phyloP scores from a whole-genome alignment of 352 stramenopile species.

The Achlya hypogyna region DNA sequence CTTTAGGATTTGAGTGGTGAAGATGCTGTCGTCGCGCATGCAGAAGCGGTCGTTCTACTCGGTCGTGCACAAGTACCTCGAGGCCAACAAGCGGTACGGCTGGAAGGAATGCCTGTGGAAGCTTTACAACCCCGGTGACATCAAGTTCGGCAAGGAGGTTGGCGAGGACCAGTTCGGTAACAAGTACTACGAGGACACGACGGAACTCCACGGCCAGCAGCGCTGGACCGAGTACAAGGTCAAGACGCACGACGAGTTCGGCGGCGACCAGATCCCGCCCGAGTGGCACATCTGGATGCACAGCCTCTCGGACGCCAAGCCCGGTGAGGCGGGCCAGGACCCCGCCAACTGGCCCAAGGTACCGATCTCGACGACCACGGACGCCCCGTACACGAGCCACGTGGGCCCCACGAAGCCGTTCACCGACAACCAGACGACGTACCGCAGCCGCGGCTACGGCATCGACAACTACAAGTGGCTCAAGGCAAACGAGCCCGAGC shows the following conservation, averaged over 20 bases:
- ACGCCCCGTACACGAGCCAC: conserved; percentile 65
- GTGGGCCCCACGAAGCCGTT: conserved; percentile 55
- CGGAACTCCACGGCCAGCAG: conserved; percentile 60
- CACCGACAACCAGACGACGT: conserved; percentile 67
- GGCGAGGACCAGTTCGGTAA: conserved; percentile 76
- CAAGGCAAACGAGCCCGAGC: conserved; percentile 50
- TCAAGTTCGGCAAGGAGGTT: conserved; percentile 81
- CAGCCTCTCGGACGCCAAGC: conserved; percentile 61
- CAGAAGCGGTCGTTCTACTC: conserved; percentile 67
- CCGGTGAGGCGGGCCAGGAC: conserved; percentile 48
- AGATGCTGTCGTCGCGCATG: not conserved
- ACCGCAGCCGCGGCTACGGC: conserved; percentile 71
- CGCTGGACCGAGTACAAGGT: conserved; percentile 81
- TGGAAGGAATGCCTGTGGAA: conserved; percentile 78
- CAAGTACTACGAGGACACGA: conserved; percentile 83
- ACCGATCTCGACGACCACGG: conserved; percentile 37
- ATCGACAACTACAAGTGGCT: conserved; percentile 52
- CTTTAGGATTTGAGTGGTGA: conserved; percentile 2
- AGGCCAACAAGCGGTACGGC: conserved; percentile 72
- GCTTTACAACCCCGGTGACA: conserved; percentile 80
- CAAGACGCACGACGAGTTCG: conserved; percentile 68
- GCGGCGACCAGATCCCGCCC: conserved; percentile 63
- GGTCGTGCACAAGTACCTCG: conserved; percentile 72
- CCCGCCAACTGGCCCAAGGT: conserved; percentile 62
- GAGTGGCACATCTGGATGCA: conserved; percentile 84